Evolutionary conservation across 1,284 basidiomycete genomes (phyloP), one percentile per base, ranked within the genome.

Genomic region (Sutorius eximius): DNA sequence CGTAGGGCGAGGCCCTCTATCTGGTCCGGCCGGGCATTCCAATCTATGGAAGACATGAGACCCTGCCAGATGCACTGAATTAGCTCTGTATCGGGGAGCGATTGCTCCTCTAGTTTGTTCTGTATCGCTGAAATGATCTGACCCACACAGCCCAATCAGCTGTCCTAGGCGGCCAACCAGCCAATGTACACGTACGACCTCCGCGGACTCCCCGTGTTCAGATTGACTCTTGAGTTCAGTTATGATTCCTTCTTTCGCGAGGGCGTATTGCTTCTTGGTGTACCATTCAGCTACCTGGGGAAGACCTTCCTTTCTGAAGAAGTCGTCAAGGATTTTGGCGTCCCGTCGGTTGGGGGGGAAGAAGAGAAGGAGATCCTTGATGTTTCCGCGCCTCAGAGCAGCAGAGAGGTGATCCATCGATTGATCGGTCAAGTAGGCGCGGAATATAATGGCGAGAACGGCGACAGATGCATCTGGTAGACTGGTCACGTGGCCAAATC

Each of bases 31-130:
- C 92, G 87, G 22, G 91, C 85, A 62, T 81, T 87, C 87, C 90
- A 93, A 71, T 97, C 95, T 34, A 97, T 79, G 44, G 86, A 86
- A 33, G 82, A 77, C 83, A 97, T 91, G 54, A 97, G 82, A 34
- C 91, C 94, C 63, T 89, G 86, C 92, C 93, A 98, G 67, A 96
- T 87, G 75, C 93, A 93, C 55, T 87, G 81, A 53, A 94, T 81
- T 53, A 97, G 79, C 65, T 98, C 95, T 11, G 82, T 75, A 55
- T 95, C 91, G 5, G 91, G 85, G 43, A 96, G 82, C 13, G 86
- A 79, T 32, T 77, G 78, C 55, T 86, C 85, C 61, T 85, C 86
- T 62, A 87, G 83, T 59, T 82, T 83, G 43, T 73, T 66, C 67
- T 87, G 88, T 73, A 97, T 83, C 56, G 83, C 78, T 43, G 81